A percentile compares a stretch with the other conserved stretches of the same genome.
Evolutionary conservation across 176 grass and related monocot genomes (phyloP).

Genomic region (Eleusine coracana): DNA sequence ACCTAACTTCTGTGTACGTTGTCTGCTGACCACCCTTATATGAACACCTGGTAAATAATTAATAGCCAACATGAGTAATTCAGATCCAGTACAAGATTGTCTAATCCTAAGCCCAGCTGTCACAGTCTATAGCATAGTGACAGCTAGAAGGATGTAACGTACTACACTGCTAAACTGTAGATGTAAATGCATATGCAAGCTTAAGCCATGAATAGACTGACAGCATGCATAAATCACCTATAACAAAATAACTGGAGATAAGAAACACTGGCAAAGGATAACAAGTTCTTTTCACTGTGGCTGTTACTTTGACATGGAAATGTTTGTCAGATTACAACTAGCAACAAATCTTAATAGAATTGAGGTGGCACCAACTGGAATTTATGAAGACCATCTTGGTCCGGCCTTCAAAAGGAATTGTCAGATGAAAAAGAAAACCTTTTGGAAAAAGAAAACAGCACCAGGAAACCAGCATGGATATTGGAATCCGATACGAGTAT

Average conservation of each 20-base stretch:
- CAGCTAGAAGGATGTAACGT: conserved; percentile 19
- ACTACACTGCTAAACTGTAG: conserved; percentile 2
- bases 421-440: too few species aligned
- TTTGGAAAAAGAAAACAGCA: too few species aligned
- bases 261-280: neutral
- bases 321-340: too few species aligned
- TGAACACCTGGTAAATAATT: conserved; percentile 55
- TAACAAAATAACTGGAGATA: neutral
- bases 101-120: conserved; percentile 7
- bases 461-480: too few species aligned
- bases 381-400: too few species aligned
- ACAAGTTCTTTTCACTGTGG: neutral
- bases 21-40: conserved; percentile 58
- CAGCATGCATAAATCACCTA: neutral
- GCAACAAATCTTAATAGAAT: too few species aligned
- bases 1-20: conserved; percentile 59
- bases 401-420: too few species aligned
- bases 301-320: neutral
- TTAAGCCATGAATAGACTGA: conserved; percentile 34
- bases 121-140: neutral
- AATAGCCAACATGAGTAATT: conserved; percentile 27
- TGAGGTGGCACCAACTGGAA: too few species aligned
- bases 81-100: conserved; percentile 22
- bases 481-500: too few species aligned
- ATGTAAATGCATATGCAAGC: conserved; percentile 13